phyloP scores from a whole-genome alignment of 306 rosid species.

The Begonia masoniana region DNA sequence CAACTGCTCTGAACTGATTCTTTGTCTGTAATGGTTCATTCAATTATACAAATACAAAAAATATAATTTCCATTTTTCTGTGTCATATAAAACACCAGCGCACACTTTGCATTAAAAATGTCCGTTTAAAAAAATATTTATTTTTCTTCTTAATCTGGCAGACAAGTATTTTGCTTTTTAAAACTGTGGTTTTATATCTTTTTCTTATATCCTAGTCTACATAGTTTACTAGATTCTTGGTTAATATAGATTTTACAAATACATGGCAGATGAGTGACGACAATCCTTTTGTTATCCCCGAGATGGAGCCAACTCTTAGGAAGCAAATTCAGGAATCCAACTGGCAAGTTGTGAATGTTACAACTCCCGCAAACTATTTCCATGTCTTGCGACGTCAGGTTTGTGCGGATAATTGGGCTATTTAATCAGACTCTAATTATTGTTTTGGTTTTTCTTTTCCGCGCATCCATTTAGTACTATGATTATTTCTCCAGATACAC shows the following conservation, averaged over 20 bases:
- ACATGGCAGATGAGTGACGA: slow-evolving; percentile 92
- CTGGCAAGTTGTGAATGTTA: slow-evolving; percentile 91
- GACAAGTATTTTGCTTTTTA: not conserved
- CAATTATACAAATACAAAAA: no score
- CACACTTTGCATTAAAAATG: not conserved
- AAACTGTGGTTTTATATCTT: not conserved
- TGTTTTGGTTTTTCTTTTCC: not conserved
- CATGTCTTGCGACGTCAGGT: slow-evolving; percentile 96
- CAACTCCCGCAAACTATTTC: slow-evolving; percentile 96
- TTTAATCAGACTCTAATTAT: slow-evolving; percentile 6
- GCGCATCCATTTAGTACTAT: not conserved
- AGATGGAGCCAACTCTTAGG: slow-evolving; percentile 90
- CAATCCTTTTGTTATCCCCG: slow-evolving; percentile 84
- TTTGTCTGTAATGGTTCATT: no score
- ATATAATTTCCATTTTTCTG: no score
- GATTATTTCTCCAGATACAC: slow-evolving; percentile 37
- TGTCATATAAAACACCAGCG: no score
- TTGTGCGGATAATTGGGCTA: slow-evolving; percentile 14
- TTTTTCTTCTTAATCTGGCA: not conserved
- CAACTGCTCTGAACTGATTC: no score
- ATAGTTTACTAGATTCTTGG: slow-evolving; percentile 3
- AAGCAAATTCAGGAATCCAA: slow-evolving; percentile 98
- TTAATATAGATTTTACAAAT: slow-evolving; percentile 12
- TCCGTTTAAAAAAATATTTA: not conserved
- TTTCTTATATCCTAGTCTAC: not conserved